Conservation (phyloP, 2,329 filamentous ascomycete species). For the Ascochyta pisi region DNA sequence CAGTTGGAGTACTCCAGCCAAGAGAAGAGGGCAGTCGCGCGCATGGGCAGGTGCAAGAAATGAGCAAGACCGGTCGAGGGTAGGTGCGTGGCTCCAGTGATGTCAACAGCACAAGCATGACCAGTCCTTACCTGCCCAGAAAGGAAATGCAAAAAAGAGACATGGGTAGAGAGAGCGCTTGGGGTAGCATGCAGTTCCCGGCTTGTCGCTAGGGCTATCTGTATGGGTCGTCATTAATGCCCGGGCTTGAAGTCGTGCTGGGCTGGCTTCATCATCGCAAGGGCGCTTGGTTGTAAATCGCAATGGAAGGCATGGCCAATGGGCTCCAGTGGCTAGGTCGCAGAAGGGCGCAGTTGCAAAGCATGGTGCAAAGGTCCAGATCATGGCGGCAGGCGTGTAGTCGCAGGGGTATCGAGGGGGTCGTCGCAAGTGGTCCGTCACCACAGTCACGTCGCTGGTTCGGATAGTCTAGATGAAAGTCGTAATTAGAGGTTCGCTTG, state of each 20-base stretch:
- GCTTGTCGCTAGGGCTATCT: constrained; percentile 29
- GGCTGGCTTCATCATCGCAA: constrained; percentile 6
- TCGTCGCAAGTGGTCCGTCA: constrained; percentile 8
- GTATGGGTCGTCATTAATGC: not conserved
- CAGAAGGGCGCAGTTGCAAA: constrained; percentile 26
- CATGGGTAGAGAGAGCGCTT: constrained; percentile 23
- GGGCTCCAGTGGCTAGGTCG: constrained; percentile 13
- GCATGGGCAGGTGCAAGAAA: constrained; percentile 26
- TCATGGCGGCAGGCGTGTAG: not conserved
- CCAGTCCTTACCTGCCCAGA: constrained; percentile 29
- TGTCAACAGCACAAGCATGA: constrained; percentile 28
- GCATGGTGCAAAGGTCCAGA: constrained; percentile 16
- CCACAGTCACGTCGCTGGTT: constrained; percentile 23
- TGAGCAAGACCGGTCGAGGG: constrained; percentile 1
- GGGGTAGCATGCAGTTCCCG: constrained; percentile 14
- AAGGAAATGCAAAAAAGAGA: constrained; percentile 4
- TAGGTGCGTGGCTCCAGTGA: constrained; percentile 9
- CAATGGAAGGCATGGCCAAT: constrained; percentile 2
- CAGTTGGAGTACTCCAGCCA: not conserved
- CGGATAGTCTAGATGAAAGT: constrained; percentile 20
- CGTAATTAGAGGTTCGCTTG: constrained; percentile 16
- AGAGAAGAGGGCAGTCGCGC: constrained; percentile 12
- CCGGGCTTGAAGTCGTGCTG: constrained; percentile 9
- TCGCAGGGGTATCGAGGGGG: constrained; percentile 10
- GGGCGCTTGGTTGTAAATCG: constrained; percentile 1